Evolutionary conservation across 106 monocot genomes (phyloP).

Genomic region (Dioscorea alata): DNA sequence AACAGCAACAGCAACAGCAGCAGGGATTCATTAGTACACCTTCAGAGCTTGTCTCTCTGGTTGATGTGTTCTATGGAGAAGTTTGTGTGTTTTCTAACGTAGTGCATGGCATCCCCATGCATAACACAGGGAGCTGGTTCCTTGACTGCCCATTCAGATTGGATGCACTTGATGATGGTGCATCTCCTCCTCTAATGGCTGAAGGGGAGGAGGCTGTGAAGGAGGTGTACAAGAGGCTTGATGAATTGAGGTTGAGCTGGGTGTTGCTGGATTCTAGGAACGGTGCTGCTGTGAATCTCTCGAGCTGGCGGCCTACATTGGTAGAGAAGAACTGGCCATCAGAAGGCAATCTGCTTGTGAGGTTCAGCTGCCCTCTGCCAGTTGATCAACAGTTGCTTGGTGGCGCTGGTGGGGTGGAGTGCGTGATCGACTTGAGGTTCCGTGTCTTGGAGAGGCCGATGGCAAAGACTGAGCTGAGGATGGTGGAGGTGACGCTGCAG

Average conservation of each 20-base stretch:
- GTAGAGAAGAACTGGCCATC: slow-evolving; percentile 3
- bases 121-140: background rate
- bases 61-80: background rate
- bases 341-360: background rate
- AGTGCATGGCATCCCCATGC: slow-evolving; percentile 2
- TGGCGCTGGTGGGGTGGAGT: background rate
- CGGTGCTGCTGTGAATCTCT: background rate
- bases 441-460: background rate
- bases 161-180: background rate
- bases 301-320: slow-evolving; percentile 2
- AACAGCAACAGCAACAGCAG: background rate
- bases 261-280: background rate
- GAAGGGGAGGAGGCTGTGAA: background rate
- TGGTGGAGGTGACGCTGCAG: slow-evolving; percentile 1
- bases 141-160: background rate
- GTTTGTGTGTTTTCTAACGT: background rate
- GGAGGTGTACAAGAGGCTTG: background rate
- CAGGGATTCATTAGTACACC: background rate
- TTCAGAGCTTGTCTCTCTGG: background rate
- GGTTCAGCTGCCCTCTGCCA: background rate
- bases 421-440: background rate
- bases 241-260: slow-evolving; percentile 7
- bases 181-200: background rate
- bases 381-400: background rate
- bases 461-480: background rate